Evolutionary conservation across 306 rosid genomes (phyloP), one percentile per base, ranked within the genome.

Genomic region (Cicer chorassanicum): DNA sequence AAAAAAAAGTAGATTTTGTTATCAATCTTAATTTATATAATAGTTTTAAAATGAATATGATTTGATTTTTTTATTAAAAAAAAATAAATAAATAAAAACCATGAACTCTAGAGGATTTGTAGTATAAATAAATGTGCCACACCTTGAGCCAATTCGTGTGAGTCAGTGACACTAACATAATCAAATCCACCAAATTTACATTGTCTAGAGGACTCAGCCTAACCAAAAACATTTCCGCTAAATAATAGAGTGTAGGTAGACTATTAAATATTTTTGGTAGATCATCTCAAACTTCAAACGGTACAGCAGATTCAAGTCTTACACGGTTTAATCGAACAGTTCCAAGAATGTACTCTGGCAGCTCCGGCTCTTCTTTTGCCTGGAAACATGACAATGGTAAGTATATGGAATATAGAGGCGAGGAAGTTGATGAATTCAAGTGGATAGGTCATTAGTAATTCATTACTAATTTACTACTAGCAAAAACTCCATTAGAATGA

Each of bases 271-370:
- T 16, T 57, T 53, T 42, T 14, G 49, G 67, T 62, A 40, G 42
- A 60, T 70, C 70, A 62, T 82, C 76, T 88, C 79, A 89, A 70
- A 2, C 77, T 51, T 78, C 89, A 79, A 87, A 79, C 7, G n/a
- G 73, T 14, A 77, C 77, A 61, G 98, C 96, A 39, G 96, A 83
- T 54, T 91, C 94, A 40, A 63, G 91, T 86, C 21, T 88, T 63
- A 93, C 0, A 14, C 91, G 91, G 71, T 89, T 91, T 74, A 91
- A 84, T 70, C 96, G 87, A 56, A 91, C 96, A 2, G 96, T 91
- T 63, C 96, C 98, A 15, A 93, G 98, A 86, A 93, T 65, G 83
- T 84, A 91, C 81, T 93, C 98, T 0, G 98, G 98, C 65, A 93
- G 74, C 78, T 89, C 96, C 38, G 38, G 81, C 78, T 84, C 96